Conservation (phyloP, 78 protist genomes). For the Dictyostelium purpureum region DNA sequence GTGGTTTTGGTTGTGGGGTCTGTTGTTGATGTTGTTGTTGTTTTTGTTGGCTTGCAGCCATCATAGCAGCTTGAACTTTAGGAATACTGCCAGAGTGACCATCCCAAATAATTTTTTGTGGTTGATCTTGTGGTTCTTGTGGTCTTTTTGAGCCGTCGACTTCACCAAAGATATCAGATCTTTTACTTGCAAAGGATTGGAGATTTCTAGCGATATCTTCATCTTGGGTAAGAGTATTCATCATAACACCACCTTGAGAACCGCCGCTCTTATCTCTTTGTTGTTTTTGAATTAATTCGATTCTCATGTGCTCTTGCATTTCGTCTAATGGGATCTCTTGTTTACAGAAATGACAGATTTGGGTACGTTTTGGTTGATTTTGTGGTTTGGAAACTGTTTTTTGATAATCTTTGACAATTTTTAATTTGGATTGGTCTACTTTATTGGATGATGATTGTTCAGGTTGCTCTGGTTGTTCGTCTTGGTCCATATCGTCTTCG, state of each 20-base stretch:
- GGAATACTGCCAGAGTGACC: slow-evolving; percentile 74
- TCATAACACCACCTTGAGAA: background rate
- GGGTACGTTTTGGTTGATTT: background rate
- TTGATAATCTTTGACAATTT: slow-evolving; percentile 51
- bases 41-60: background rate
- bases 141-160: background rate
- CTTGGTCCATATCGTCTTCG: slow-evolving; percentile 4
- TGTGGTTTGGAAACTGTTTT: background rate
- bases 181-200: slow-evolving; percentile 53
- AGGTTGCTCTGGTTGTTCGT: background rate
- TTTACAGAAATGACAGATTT: slow-evolving; percentile 77
- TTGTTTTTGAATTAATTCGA: slow-evolving; percentile 84
- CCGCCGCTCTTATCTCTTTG: background rate
- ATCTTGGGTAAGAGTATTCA: slow-evolving; percentile 1
- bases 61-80: slow-evolving; percentile 18
- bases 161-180: slow-evolving; percentile 70
- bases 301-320: slow-evolving; percentile 90
- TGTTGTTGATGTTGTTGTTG: background rate
- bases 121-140: background rate
- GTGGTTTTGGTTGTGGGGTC: background rate
- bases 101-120: slow-evolving; percentile 80
- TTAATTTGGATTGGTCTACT: slow-evolving; percentile 24
- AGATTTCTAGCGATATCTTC: slow-evolving; percentile 70
- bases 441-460: background rate
- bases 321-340: slow-evolving; percentile 83